These are phyloP conservation scores for Podosphaera xanthii DNA, from an alignment of 2,329 filamentous ascomycete species.

Conservation along the genomic window DNA sequence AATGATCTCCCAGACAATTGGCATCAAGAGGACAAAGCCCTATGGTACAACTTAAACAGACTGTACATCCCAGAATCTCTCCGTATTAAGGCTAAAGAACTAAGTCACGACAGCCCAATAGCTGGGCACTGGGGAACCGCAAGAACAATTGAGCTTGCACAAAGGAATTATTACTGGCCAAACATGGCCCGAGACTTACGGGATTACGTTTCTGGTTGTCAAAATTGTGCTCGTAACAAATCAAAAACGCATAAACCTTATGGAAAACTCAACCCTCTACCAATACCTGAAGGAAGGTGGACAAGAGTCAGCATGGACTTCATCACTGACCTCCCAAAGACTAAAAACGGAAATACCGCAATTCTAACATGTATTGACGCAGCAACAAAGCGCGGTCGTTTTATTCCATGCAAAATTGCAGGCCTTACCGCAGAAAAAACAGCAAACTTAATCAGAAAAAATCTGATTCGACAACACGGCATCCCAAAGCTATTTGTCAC, in stretches of 20 bases:
- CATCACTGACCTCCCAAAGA: no score
- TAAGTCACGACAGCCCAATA: background rate
- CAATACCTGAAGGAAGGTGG: no score
- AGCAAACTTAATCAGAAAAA: background rate
- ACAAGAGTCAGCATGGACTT: no score
- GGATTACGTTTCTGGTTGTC: background rate
- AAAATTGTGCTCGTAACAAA: background rate
- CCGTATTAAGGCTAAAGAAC: background rate
- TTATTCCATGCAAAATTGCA: background rate
- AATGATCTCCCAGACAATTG: background rate
- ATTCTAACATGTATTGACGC: no score
- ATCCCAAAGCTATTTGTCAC: background rate
- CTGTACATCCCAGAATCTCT: background rate
- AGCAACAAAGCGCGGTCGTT: no score
- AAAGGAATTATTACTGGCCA: background rate
- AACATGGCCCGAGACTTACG: background rate
- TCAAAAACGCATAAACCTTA: background rate
- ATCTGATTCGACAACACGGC: background rate
- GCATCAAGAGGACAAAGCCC: background rate
- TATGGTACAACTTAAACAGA: background rate
- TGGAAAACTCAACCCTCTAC: no score
- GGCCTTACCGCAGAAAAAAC: background rate
- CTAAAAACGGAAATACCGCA: no score
- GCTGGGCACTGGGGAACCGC: background rate
- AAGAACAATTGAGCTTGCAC: no score